A percentile compares a stretch with the other conserved stretches of the same genome.
These are phyloP conservation scores for Calonectria naviculata DNA, from an alignment of 2,329 filamentous ascomycete species.

Conservation along the genomic window DNA sequence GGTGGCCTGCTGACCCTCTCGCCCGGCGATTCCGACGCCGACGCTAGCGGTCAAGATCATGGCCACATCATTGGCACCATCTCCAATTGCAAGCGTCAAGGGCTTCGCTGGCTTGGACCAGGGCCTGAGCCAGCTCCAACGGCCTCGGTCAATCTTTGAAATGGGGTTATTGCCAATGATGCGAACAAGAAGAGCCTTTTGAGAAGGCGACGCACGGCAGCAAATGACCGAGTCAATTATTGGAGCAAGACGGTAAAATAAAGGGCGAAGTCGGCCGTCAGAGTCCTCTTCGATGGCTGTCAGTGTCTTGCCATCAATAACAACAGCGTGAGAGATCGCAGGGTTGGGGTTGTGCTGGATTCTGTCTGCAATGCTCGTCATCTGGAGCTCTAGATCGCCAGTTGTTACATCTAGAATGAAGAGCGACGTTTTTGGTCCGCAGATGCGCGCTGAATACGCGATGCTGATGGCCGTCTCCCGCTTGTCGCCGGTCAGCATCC, in stretches of 20 bases:
- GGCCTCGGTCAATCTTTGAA: conserved; percentile 50
- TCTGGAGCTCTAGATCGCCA: conserved; percentile 74
- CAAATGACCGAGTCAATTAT: conserved; percentile 93
- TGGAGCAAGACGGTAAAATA: conserved; percentile 84
- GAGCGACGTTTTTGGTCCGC: conserved; percentile 79
- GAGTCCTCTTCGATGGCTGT: conserved; percentile 72
- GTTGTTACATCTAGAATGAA: conserved; percentile 77
- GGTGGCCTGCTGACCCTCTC: conserved; percentile 90
- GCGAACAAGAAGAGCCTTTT: conserved; percentile 88
- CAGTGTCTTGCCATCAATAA: conserved; percentile 87
- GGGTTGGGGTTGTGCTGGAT: conserved; percentile 66
- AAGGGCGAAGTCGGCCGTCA: conserved; percentile 51
- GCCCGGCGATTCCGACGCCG: conserved; percentile 90
- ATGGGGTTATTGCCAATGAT: conserved; percentile 75
- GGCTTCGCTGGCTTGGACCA: neutral
- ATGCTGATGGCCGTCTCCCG: conserved; percentile 90
- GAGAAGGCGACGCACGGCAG: conserved; percentile 88
- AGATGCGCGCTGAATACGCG: conserved; percentile 77
- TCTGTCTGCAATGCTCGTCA: conserved; percentile 66
- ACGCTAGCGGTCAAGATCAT: conserved; percentile 93
- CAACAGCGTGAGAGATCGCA: conserved; percentile 69
- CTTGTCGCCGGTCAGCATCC: conserved; percentile 94
- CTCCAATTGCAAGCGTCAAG: conserved; percentile 90
- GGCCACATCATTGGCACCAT: conserved; percentile 93
- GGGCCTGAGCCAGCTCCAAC: neutral